Conservation (phyloP, 108 stramenopile species). For the Hondaea fermentalgiana region DNA sequence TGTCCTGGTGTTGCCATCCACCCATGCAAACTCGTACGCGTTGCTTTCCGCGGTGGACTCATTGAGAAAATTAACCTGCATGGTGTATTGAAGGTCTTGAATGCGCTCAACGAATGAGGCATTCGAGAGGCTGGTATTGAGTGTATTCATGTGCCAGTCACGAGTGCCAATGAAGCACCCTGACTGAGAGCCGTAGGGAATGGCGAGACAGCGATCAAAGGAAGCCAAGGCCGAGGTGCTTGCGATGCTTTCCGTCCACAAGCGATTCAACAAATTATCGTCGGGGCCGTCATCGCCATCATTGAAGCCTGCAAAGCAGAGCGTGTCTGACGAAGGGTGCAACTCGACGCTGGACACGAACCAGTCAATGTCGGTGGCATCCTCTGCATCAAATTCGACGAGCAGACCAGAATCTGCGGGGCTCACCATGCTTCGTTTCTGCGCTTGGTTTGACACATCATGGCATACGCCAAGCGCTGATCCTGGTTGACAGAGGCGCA, state of each 20-base stretch:
- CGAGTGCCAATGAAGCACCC: background rate
- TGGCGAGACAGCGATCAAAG: background rate
- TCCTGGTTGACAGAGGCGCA: background rate
- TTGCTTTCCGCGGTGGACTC: background rate
- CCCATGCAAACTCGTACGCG: background rate
- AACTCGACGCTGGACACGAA: background rate
- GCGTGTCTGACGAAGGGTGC: background rate
- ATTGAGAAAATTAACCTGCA: no score
- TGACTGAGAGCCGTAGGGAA: background rate
- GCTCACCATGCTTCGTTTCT: background rate
- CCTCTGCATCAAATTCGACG: no score
- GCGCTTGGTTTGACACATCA: background rate
- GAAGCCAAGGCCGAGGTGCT: no score
- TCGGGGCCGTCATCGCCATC: background rate
- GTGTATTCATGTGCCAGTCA: background rate
- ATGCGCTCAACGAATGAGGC: background rate
- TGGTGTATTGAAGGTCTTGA: background rate
- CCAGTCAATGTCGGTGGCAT: background rate
- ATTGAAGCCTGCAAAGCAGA: background rate
- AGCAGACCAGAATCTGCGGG: background rate
- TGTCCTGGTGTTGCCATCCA: background rate
- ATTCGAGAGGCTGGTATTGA: background rate
- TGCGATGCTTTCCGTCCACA: no score
- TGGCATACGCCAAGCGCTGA: background rate
- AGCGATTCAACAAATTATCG: background rate